These are phyloP conservation scores for Moniliophthora roreri DNA, from an alignment of 1,284 basidiomycete species.

Conservation along the genomic window DNA sequence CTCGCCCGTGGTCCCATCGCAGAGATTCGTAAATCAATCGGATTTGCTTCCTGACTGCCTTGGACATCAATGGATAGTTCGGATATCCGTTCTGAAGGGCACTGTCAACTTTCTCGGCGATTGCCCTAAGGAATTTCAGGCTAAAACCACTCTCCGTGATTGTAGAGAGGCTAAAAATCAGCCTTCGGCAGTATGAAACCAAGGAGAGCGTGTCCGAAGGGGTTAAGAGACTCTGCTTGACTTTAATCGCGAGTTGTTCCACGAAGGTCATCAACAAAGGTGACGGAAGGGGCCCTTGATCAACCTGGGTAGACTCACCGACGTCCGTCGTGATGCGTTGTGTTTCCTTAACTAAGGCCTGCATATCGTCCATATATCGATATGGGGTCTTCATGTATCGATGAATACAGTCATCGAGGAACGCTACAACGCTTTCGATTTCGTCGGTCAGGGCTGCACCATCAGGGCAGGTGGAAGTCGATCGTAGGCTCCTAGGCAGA, in stretches of 20 bases:
- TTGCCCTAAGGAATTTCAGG: slow-evolving; percentile 32
- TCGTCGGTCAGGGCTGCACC: slow-evolving; percentile 59
- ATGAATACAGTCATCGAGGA: slow-evolving; percentile 86
- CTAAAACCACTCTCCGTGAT: slow-evolving; percentile 42
- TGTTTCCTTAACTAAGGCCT: slow-evolving; percentile 16
- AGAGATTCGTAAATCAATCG: neutral
- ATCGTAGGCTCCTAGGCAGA: slow-evolving; percentile 42
- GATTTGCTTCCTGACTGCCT: neutral
- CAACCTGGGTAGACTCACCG: slow-evolving; percentile 6
- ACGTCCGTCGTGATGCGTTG: slow-evolving; percentile 3
- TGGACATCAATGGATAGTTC: neutral
- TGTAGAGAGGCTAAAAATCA: slow-evolving; percentile 56
- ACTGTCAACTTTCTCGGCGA: slow-evolving; percentile 37
- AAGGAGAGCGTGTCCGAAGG: slow-evolving; percentile 64
- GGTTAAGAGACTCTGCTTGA: slow-evolving; percentile 49
- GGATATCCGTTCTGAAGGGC: slow-evolving; percentile 22
- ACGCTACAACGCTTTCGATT: slow-evolving; percentile 58
- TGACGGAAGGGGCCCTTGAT: slow-evolving; percentile 41
- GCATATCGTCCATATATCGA: slow-evolving; percentile 79
- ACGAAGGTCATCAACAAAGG: slow-evolving; percentile 76
- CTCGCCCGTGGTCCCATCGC: neutral
- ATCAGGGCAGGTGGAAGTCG: slow-evolving; percentile 43
- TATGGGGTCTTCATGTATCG: slow-evolving; percentile 87
- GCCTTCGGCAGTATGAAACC: slow-evolving; percentile 58
- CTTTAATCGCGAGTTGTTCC: slow-evolving; percentile 73